Evolutionary conservation across 2,329 filamentous ascomycete species (phyloP).

Genomic region (Trichoderma semiorbis): DNA sequence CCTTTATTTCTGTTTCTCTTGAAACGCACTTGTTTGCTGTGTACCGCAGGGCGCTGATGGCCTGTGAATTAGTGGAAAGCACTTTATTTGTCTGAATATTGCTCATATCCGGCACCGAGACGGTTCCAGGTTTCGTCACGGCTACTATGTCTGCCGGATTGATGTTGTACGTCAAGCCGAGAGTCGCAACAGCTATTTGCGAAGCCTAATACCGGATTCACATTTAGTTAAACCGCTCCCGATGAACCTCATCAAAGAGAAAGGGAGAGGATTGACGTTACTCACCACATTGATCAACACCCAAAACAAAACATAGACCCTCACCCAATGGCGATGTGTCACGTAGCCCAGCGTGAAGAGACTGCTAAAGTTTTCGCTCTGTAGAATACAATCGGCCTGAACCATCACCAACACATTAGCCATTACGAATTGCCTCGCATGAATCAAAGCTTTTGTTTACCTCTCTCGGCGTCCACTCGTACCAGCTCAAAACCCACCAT

Average conservation of each 20-base stretch:
- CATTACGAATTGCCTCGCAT: neutral
- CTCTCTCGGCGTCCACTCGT: constrained; percentile 37
- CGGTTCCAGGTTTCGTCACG: constrained; percentile 32
- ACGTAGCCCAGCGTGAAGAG: constrained; percentile 23
- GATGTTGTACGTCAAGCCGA: constrained; percentile 42
- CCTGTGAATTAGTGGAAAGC: constrained; percentile 23
- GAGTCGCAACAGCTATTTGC: constrained; percentile 41
- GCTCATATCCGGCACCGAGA: constrained; percentile 37
- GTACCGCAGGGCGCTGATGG: constrained; percentile 36
- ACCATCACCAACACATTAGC: neutral
- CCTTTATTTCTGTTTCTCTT: neutral
- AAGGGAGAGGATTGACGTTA: neutral
- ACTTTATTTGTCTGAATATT: constrained; percentile 33
- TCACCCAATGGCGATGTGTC: constrained; percentile 21
- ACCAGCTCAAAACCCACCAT: constrained; percentile 43
- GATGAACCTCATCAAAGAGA: neutral
- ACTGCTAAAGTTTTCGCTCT: constrained; percentile 26
- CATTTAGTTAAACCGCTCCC: neutral
- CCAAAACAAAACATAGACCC: constrained; percentile 24
- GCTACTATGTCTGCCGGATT: constrained; percentile 35
- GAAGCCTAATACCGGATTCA: constrained; percentile 30
- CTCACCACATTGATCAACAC: constrained; percentile 26
- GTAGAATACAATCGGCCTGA: constrained; percentile 24
- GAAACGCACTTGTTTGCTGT: constrained; percentile 38
- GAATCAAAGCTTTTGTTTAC: constrained; percentile 27